Percentiles rank a stretch among this genome's conserved stretches.
These are phyloP conservation scores for Juglanconis sp. DNA, from an alignment of 2,329 filamentous ascomycete genomes.

Conservation along the genomic window DNA sequence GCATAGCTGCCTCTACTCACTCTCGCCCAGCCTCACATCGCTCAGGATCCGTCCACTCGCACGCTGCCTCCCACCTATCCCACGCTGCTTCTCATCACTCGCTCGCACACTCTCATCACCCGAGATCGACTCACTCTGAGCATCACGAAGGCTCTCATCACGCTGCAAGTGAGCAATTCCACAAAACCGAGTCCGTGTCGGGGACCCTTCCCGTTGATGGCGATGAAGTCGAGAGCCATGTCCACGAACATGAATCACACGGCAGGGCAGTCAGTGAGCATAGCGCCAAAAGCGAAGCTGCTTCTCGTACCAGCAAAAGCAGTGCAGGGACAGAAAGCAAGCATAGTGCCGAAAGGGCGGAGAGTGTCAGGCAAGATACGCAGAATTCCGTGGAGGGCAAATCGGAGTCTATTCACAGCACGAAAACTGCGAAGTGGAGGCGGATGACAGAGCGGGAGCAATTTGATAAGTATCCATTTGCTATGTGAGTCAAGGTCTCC, in stretches of 20 bases:
- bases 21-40: neutral
- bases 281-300: neutral
- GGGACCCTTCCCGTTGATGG: too few relatives aligned
- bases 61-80: neutral
- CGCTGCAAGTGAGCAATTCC: neutral
- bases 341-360: neutral
- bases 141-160: neutral
- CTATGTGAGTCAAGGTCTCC: neutral
- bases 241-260: too few relatives aligned
- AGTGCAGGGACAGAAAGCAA: neutral
- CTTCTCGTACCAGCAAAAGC: neutral
- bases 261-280: neutral
- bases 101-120: neutral
- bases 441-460: neutral
- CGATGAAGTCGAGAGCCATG: too few relatives aligned
- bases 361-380: neutral
- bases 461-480: neutral
- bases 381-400: too few relatives aligned
- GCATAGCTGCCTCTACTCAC: neutral
- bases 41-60: neutral
- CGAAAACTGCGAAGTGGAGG: neutral
- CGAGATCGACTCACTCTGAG: neutral
- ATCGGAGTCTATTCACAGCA: too few relatives aligned
- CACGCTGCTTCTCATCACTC: neutral
- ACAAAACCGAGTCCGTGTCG: neutral